A percentile compares a stretch with the other conserved stretches of the same genome.
These are phyloP conservation scores for Basidiobolus heterosporus DNA, from an alignment of 371 early-diverging fungal species.

Conservation along the genomic window DNA sequence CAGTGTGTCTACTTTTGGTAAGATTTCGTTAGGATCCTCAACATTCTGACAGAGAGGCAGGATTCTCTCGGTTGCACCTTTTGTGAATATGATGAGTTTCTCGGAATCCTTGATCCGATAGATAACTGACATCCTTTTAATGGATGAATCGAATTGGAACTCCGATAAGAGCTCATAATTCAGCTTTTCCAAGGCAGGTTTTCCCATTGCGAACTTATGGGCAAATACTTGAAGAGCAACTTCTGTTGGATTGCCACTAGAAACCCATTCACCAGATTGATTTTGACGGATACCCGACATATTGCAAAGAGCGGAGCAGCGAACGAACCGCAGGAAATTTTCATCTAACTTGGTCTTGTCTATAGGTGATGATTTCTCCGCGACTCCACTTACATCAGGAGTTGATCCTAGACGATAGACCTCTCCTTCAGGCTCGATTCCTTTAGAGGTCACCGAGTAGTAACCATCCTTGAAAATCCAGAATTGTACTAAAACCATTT, in stretches of 20 bases:
- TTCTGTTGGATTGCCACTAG: conserved; percentile 73
- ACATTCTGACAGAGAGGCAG: conserved; percentile 12
- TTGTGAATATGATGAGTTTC: conserved; percentile 12
- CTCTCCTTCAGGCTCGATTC: conserved; percentile 46
- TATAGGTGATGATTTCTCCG: conserved; percentile 11
- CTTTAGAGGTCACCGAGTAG: conserved; percentile 37
- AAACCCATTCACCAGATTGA: conserved; percentile 39
- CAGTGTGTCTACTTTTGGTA: conserved; percentile 18
- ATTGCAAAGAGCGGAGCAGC: conserved; percentile 49
- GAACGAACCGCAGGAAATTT: background rate
- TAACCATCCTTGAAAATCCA: conserved; percentile 49
- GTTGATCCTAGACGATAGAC: conserved; percentile 15
- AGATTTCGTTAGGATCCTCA: conserved; percentile 13
- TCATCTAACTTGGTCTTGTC: conserved; percentile 41
- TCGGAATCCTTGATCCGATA: conserved; percentile 27
- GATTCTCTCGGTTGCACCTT: conserved; percentile 65
- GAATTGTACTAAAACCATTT: conserved; percentile 55
- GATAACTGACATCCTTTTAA: conserved; percentile 85
- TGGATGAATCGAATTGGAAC: conserved; percentile 57
- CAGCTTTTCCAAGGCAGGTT: conserved; percentile 23
- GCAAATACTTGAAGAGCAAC: conserved; percentile 57
- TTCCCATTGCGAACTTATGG: conserved; percentile 38
- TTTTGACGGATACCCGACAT: conserved; percentile 48
- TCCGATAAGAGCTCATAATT: conserved; percentile 34
- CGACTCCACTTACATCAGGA: background rate